These are phyloP conservation scores for Nephelium lappaceum DNA, from an alignment of 345 rosid species.

Conservation along the genomic window DNA sequence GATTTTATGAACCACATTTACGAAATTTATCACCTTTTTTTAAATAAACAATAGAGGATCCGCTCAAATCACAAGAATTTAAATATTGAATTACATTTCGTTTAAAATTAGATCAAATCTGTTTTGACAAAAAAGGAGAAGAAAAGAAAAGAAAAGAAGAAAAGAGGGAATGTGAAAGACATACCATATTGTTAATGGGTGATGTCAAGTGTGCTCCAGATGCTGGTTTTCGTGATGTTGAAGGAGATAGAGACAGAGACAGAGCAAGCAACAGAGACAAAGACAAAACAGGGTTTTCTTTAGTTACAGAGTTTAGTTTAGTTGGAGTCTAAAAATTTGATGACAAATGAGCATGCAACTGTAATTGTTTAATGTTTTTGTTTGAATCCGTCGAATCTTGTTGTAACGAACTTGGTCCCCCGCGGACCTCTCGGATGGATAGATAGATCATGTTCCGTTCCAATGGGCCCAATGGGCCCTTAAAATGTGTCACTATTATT, in stretches of 20 bases:
- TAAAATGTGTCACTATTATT: no score
- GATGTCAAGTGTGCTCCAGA: neutral
- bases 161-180: neutral
- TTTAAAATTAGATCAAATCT: neutral
- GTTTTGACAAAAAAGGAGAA: no score
- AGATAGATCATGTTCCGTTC: neutral
- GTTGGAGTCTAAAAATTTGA: neutral
- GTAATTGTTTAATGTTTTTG: no score
- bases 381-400: slow-evolving; percentile 8
- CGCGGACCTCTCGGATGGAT: neutral
- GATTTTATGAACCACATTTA: neutral
- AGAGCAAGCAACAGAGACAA: no score
- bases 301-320: neutral
- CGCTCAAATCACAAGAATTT: neutral
- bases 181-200: slow-evolving; percentile 11
- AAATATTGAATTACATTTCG: neutral
- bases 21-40: neutral
- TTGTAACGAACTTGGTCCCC: neutral
- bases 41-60: neutral
- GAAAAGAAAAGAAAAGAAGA: no score
- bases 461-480: no score
- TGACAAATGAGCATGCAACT: neutral
- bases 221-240: neutral
- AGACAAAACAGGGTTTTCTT: neutral
- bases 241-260: neutral